Evolutionary conservation across 352 stramenopile species (phyloP).

Genomic region (Globisporangium nunn): DNA sequence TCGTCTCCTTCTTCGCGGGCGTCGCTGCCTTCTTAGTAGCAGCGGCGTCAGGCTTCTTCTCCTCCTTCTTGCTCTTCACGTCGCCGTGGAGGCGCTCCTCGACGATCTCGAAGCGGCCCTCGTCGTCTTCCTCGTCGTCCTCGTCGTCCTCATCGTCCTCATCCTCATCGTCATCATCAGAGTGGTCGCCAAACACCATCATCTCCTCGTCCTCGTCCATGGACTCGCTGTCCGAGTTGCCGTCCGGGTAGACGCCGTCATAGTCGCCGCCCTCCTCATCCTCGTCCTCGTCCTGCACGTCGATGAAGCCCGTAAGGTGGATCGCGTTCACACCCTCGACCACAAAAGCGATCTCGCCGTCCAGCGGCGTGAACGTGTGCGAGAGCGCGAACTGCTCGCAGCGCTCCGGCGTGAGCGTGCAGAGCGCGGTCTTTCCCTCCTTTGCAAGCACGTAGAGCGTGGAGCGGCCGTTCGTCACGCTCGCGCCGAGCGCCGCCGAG

Average conservation of each 20-base stretch:
- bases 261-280: conserved; percentile 43
- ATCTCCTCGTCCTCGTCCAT: conserved; percentile 45
- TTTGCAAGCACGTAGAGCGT: conserved; percentile 72
- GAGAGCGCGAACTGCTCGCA: conserved; percentile 71
- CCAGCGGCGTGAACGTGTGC: conserved; percentile 71
- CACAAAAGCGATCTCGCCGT: conserved; percentile 64
- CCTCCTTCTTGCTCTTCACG: conserved; percentile 19
- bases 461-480: conserved; percentile 47
- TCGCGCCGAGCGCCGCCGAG: conserved; percentile 55
- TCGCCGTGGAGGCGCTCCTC: conserved; percentile 64
- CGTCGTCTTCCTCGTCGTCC: conserved; percentile 21
- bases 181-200: conserved; percentile 54
- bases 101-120: conserved; percentile 65
- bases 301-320: conserved; percentile 77
- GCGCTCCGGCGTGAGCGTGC: conserved; percentile 51
- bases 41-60: conserved; percentile 11
- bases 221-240: conserved; percentile 29
- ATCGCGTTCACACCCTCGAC: conserved; percentile 70
- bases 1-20: conserved; percentile 18
- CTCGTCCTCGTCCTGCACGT: conserved; percentile 69
- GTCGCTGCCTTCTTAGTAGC: conserved; percentile 23
- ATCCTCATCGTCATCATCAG: conserved; percentile 33
- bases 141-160: conserved; percentile 44
- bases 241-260: conserved; percentile 27
- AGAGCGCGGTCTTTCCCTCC: conserved; percentile 66